Conservation (phyloP, 2,329 filamentous ascomycete species). For the Trichoderma arundinaceum region DNA sequence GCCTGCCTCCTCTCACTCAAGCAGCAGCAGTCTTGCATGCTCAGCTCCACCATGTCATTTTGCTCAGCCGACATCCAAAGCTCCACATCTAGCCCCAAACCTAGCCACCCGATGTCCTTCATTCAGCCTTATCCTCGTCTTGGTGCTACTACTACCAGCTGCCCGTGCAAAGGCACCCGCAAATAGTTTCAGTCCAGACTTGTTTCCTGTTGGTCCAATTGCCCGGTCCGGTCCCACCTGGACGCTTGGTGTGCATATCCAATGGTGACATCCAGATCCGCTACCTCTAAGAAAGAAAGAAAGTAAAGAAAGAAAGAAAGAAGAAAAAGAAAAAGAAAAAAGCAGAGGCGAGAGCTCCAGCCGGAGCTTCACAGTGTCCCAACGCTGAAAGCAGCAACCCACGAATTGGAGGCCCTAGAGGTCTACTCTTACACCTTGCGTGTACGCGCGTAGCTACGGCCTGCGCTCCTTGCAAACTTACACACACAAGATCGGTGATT, state of each 20-base stretch:
- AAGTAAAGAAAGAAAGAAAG: not conserved
- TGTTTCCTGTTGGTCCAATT: not conserved
- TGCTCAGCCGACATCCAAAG: not conserved
- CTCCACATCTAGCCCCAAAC: conserved; percentile 6
- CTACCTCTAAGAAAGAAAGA: not conserved
- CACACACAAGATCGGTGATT: not conserved
- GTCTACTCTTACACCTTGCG: not conserved
- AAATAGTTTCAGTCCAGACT: not conserved
- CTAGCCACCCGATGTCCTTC: not conserved
- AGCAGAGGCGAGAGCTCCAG: no score
- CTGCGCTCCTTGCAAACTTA: not conserved
- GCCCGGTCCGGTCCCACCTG: not conserved
- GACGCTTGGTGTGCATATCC: not conserved
- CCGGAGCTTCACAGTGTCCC: not conserved
- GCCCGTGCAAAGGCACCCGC: not conserved
- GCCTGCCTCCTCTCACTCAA: not conserved
- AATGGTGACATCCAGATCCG: conserved; percentile 1
- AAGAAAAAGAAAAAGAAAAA: not conserved
- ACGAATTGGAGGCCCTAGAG: not conserved
- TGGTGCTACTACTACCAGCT: not conserved
- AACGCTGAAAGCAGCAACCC: not conserved
- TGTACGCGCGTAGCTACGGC: not conserved
- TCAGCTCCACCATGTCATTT: not conserved
- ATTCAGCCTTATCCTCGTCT: conserved; percentile 9
- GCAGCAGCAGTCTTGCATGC: not conserved